Evolutionary conservation across 192 early-diverging fungal genomes (phyloP).

Genomic region (Cetraspora pellucida): DNA sequence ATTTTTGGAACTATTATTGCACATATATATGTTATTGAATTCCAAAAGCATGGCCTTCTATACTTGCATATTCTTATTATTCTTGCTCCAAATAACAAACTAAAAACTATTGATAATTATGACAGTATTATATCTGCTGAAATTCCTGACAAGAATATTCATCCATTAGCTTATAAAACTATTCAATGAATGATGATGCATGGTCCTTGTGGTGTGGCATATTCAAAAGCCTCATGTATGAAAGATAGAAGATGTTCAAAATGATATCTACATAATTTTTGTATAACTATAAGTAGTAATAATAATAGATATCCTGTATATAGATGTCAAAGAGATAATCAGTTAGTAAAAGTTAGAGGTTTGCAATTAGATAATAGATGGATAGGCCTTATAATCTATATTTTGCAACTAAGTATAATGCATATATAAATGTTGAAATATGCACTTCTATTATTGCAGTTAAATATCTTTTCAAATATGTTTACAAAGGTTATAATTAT

Average conservation of each 20-base stretch:
- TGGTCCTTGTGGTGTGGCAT: constrained; percentile 35
- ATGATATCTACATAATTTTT: constrained; percentile 29
- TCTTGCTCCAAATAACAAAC: constrained; percentile 25
- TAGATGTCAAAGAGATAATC: not conserved
- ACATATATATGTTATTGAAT: no score
- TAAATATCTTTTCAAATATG: no score
- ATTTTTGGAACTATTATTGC: no score
- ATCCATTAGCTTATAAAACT: constrained; percentile 27
- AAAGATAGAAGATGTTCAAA: constrained; percentile 39
- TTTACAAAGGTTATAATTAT: no score
- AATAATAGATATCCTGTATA: constrained; percentile 40
- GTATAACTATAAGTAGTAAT: constrained; percentile 4
- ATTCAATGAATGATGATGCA: constrained; percentile 34
- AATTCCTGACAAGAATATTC: constrained; percentile 32
- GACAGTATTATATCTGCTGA: constrained; percentile 39
- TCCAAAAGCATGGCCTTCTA: constrained; percentile 39
- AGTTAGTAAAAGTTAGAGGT: no score
- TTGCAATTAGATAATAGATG: constrained; percentile 36
- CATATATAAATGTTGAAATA: no score
- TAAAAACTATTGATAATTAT: constrained; percentile 25
- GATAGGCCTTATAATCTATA: constrained; percentile 34
- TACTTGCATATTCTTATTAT: constrained; percentile 46
- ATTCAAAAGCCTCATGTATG: constrained; percentile 39
- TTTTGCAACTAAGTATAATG: constrained; percentile 42
- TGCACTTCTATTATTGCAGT: not conserved